Percentiles rank a stretch among this genome's conserved stretches.
Evolutionary conservation across 306 rosid species (phyloP).

Genomic region (Acacia melanoxylon): DNA sequence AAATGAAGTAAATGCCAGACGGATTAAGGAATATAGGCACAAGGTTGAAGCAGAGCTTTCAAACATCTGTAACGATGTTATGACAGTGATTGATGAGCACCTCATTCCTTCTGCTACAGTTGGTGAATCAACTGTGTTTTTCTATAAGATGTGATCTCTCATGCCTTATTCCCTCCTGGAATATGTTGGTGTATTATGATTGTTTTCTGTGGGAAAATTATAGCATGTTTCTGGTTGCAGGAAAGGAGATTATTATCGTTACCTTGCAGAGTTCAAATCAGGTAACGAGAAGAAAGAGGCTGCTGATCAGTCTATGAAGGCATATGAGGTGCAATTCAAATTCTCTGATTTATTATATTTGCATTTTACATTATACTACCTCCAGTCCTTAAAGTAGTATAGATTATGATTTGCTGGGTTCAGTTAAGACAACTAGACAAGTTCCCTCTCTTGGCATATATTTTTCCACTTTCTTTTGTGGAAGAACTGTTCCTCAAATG

Average conservation of each 20-base stretch:
- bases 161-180: not conserved
- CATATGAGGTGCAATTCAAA: conserved; percentile 67
- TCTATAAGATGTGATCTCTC: conserved; percentile 73
- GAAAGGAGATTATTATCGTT: conserved; percentile 93
- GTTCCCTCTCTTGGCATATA: no score
- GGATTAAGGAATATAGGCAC: conserved; percentile 73
- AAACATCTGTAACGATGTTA: conserved; percentile 66
- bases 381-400: not conserved
- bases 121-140: conserved; percentile 85
- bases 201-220: not conserved
- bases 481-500: not conserved
- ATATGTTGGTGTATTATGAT: not conserved
- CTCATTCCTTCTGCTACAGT: conserved; percentile 81
- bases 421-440: not conserved
- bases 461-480: no score
- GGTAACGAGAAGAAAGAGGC: conserved; percentile 78
- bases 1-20: conserved; percentile 60
- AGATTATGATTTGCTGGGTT: conserved; percentile 10
- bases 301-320: conserved; percentile 81
- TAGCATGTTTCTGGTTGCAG: conserved; percentile 44
- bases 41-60: conserved; percentile 81
- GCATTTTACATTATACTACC: not conserved
- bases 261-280: conserved; percentile 76
- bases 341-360: not conserved
- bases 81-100: conserved; percentile 81